These are phyloP conservation scores for Ogataea sp. DNA, from an alignment of 805 yeast genomes.

Conservation along the genomic window DNA sequence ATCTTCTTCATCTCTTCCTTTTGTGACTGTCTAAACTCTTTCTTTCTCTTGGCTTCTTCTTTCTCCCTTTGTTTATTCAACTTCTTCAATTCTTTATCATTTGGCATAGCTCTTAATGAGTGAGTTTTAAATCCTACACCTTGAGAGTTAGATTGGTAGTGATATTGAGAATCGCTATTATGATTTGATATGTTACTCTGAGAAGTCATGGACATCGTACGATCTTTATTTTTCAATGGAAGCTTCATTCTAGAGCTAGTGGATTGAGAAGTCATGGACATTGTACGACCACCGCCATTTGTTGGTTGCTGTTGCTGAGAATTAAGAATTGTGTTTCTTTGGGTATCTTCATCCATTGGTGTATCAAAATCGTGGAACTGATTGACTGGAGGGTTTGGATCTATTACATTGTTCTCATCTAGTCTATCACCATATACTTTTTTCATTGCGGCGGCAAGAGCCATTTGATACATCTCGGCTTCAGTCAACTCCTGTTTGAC, in stretches of 20 bases:
- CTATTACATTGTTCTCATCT: neutral
- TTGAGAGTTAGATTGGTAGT: conserved; percentile 19
- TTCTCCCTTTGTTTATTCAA: conserved; percentile 9
- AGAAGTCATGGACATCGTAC: conserved; percentile 8
- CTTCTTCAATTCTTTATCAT: conserved; percentile 5
- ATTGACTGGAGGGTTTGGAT: too few relatives aligned
- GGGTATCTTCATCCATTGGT: conserved; percentile 17
- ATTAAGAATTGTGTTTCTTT: conserved; percentile 18
- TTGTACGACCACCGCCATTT: conserved; percentile 3
- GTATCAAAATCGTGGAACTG: conserved; percentile 1
- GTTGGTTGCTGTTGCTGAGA: conserved; percentile 2
- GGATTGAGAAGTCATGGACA: conserved; percentile 6
- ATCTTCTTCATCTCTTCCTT: conserved; percentile 15
- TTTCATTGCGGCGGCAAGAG: conserved; percentile 46
- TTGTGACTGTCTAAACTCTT: conserved; percentile 14
- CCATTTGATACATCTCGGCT: conserved; percentile 47
- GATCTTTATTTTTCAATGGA: neutral
- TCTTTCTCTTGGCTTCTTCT: conserved; percentile 14
- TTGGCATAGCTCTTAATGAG: conserved; percentile 17
- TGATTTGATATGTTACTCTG: too few relatives aligned
- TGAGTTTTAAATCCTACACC: conserved; percentile 23
- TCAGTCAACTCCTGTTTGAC: conserved; percentile 23
- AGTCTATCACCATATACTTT: conserved; percentile 43
- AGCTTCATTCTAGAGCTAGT: too few relatives aligned
- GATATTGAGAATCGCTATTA: too few relatives aligned